These are phyloP conservation scores for Xerocomellus dryophilus DNA, from an alignment of 768 basidiomycete species.

Conservation along the genomic window DNA sequence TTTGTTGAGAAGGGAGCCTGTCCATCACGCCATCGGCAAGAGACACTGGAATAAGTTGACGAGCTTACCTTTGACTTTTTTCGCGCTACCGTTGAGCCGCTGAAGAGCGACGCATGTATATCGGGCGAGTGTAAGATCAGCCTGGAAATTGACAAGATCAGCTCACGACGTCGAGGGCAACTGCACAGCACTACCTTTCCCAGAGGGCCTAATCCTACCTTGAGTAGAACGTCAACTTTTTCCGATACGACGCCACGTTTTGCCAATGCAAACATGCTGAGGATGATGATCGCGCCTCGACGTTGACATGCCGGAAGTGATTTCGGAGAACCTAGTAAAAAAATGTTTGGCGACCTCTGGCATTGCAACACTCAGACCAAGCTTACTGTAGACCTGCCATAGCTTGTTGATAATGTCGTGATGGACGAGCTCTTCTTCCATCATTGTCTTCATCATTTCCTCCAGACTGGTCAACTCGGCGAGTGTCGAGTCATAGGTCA, in stretches of 20 bases:
- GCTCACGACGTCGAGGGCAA: neutral
- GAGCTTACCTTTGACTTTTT: conserved; percentile 87
- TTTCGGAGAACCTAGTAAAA: conserved; percentile 60
- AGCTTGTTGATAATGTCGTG: conserved; percentile 83
- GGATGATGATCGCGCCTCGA: conserved; percentile 91
- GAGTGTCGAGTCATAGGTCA: conserved; percentile 87
- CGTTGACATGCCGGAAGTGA: conserved; percentile 79
- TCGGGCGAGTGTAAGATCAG: conserved; percentile 83
- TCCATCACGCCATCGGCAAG: neutral
- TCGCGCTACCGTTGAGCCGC: conserved; percentile 88
- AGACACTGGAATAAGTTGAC: neutral
- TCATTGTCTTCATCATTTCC: conserved; percentile 95
- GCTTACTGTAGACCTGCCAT: conserved; percentile 94
- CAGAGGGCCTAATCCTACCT: conserved; percentile 77
- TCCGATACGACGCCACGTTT: conserved; percentile 76
- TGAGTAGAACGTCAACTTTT: conserved; percentile 79
- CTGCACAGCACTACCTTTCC: conserved; percentile 62
- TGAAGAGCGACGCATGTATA: conserved; percentile 95
- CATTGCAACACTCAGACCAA: neutral
- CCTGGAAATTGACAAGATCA: conserved; percentile 40
- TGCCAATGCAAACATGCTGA: conserved; percentile 95
- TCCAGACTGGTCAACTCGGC: conserved; percentile 95
- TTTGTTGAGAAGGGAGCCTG: conserved; percentile 86
- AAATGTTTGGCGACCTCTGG: neutral
- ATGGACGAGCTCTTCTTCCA: conserved; percentile 83